These are phyloP conservation scores for Apiospora pterosperma DNA, from an alignment of 2,329 filamentous ascomycete genomes.

Conservation along the genomic window DNA sequence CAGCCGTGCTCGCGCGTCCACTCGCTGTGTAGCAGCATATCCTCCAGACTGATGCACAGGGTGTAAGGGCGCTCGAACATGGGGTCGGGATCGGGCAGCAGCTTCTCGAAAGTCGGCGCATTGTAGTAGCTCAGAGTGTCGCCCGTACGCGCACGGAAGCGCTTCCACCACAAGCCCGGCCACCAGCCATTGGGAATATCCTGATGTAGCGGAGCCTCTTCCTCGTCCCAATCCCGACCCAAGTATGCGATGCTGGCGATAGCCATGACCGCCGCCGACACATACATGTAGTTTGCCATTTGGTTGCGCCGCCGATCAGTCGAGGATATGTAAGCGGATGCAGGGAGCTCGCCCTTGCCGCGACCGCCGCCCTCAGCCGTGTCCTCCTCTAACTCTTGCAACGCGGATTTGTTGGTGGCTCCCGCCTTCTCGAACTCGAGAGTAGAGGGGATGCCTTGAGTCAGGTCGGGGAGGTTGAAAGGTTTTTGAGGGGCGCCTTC, in stretches of 20 bases:
- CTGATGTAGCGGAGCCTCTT: conserved; percentile 66
- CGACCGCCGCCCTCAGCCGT: conserved; percentile 44
- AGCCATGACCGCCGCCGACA: conserved; percentile 52
- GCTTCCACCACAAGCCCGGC: conserved; percentile 72
- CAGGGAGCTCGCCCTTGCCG: conserved; percentile 64
- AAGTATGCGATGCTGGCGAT: conserved; percentile 67
- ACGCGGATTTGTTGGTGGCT: conserved; percentile 33
- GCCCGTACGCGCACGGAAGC: conserved; percentile 69
- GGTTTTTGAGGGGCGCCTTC: conserved; percentile 44
- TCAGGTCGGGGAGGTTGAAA: conserved; percentile 71
- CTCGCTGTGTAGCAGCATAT: conserved; percentile 90
- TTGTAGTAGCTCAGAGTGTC: conserved; percentile 89
- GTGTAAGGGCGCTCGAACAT: conserved; percentile 85
- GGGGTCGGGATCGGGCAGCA: conserved; percentile 79
- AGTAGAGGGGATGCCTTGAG: conserved; percentile 91
- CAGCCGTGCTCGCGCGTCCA: conserved; percentile 94
- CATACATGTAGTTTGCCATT: conserved; percentile 73
- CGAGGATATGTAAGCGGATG: conserved; percentile 85
- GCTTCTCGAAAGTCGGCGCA: conserved; percentile 90
- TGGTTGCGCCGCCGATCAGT: conserved; percentile 76
- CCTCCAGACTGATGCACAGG: conserved; percentile 86
- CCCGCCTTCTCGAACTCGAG: conserved; percentile 70
- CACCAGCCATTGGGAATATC: conserved; percentile 80
- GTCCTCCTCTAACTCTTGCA: conserved; percentile 35
- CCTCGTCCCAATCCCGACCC: conserved; percentile 83